Conservation (phyloP, 2,329 filamentous ascomycete genomes). For the Pyrenophora tritici-repentis region DNA sequence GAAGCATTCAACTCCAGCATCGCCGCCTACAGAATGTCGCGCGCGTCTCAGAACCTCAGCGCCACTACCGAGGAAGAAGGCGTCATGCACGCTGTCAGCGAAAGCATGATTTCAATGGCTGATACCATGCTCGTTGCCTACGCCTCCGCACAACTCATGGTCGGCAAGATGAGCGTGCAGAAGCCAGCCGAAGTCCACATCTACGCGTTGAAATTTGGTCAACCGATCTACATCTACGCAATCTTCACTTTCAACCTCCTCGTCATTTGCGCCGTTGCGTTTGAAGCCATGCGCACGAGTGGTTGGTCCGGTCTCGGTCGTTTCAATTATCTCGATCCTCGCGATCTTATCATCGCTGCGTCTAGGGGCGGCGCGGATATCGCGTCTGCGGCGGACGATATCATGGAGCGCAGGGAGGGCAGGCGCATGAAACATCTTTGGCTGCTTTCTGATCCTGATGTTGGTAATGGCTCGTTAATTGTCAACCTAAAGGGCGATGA, state of each 20-base stretch:
- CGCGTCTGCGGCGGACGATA: slow-evolving; percentile 25
- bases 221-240: slow-evolving; percentile 36
- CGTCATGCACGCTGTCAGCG: slow-evolving; percentile 31
- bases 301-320: slow-evolving; percentile 30
- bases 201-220: slow-evolving; percentile 31
- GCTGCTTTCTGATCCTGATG: slow-evolving; percentile 32
- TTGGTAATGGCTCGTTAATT: slow-evolving; percentile 28
- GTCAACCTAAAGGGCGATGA: slow-evolving; percentile 27
- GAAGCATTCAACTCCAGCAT: slow-evolving; percentile 45
- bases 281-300: slow-evolving; percentile 28
- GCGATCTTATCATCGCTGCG: slow-evolving; percentile 36
- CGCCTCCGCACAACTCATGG: slow-evolving; percentile 43
- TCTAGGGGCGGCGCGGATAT: slow-evolving; percentile 26
- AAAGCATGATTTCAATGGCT: slow-evolving; percentile 32
- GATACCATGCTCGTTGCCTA: slow-evolving; percentile 41
- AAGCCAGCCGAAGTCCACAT: slow-evolving; percentile 22
- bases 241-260: slow-evolving; percentile 34
- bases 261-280: slow-evolving; percentile 30
- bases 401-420: slow-evolving; percentile 16
- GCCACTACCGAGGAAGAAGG: slow-evolving; percentile 24
- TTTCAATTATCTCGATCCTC: slow-evolving; percentile 40
- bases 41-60: slow-evolving; percentile 12
- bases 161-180: slow-evolving; percentile 25
- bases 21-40: slow-evolving; percentile 32
- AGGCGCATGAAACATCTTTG: slow-evolving; percentile 25